These are phyloP conservation scores for Pseudozyma tsukubaensis DNA, from an alignment of 1,284 basidiomycete genomes.

Conservation along the genomic window DNA sequence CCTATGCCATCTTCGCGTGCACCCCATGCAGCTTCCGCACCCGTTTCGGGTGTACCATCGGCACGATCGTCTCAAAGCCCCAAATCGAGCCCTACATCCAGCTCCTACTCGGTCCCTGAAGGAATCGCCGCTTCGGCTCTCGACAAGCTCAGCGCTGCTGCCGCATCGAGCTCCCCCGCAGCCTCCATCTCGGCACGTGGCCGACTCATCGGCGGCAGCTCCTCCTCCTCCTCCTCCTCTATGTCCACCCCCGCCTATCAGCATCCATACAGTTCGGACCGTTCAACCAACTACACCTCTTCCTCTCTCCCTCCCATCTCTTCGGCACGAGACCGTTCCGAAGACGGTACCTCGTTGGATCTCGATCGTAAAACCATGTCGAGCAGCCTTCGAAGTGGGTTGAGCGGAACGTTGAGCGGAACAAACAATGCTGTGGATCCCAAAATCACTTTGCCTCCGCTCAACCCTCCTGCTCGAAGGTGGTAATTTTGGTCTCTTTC, in stretches of 20 bases:
- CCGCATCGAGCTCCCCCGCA: conserved; percentile 17
- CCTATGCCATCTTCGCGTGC: conserved; percentile 17
- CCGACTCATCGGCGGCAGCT: conserved; percentile 26
- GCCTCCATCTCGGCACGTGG: conserved; percentile 31
- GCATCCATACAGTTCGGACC: conserved; percentile 53
- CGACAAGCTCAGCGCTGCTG: conserved; percentile 37
- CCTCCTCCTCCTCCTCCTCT: conserved; percentile 1
- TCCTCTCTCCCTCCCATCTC: conserved; percentile 45
- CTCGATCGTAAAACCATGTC: conserved; percentile 40
- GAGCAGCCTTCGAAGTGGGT: conserved; percentile 26
- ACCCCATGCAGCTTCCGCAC: conserved; percentile 37
- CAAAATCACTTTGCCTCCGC: conserved; percentile 42
- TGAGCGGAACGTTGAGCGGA: conserved; percentile 1
- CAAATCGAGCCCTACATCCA: conserved; percentile 50
- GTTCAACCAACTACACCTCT: conserved; percentile 43
- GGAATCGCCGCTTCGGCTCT: conserved; percentile 40
- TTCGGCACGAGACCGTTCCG: conserved; percentile 34
- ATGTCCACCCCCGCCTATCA: conserved; percentile 29
- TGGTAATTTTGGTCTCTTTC: conserved; percentile 18
- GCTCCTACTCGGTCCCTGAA: conserved; percentile 42
- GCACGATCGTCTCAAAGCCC: conserved; percentile 51
- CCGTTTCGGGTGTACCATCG: conserved; percentile 40
- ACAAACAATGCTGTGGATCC: conserved; percentile 12
- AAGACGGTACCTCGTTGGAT: conserved; percentile 23
- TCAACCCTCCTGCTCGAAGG: conserved; percentile 30